Evolutionary conservation across 2,329 filamentous ascomycete species (phyloP), one percentile per base, ranked within the genome.

Genomic region (Talaromyces sp.): DNA sequence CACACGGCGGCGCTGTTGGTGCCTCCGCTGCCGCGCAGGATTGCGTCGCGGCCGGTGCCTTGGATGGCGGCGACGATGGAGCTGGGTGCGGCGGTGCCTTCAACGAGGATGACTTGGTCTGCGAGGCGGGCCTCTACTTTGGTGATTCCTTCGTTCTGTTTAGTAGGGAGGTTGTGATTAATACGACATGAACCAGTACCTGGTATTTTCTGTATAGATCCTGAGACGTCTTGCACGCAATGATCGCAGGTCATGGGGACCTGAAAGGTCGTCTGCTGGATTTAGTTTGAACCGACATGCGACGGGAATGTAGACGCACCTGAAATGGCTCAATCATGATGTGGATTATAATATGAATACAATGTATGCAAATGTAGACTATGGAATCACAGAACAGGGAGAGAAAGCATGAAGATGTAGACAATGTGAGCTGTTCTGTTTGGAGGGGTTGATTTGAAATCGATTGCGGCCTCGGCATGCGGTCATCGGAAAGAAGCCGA

Each of bases 171-270:
- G 12, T n/a, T n/a, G 12, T 12, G 9, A 9, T 31, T 23, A 21
- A 23, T 28, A 16, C 4, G 21, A 33, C 23, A 6, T 33, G 31
- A 16, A 14, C 40, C 35, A 14, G 5, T 80, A 87, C 86, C 86
- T 71, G 86, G 82, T 48, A 98, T 80, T 72, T 89, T 87, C 76
- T 89, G 85, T 58, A 98, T 80, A 55, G 91, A 88, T 66, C 85
- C 84, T 71, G 92, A 92, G 74, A 99, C 88, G 71, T 92, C 88
- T 76, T 93, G 89, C 76, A 96, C 86, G 80, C 95, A 98, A 72
- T 84, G 82, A 70, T 96, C 89, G 80, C 95, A 98, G 78, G 88
- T 92, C 82, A 98, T 88, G 61, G 92, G 93, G 69, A 98, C 95
- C 67, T 93, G 92, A 77, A 98, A 98, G 67, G 93, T 89, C 65